Evolutionary conservation across 208 protist genomes (phyloP).

Genomic region (Leishmania gerbilli): DNA sequence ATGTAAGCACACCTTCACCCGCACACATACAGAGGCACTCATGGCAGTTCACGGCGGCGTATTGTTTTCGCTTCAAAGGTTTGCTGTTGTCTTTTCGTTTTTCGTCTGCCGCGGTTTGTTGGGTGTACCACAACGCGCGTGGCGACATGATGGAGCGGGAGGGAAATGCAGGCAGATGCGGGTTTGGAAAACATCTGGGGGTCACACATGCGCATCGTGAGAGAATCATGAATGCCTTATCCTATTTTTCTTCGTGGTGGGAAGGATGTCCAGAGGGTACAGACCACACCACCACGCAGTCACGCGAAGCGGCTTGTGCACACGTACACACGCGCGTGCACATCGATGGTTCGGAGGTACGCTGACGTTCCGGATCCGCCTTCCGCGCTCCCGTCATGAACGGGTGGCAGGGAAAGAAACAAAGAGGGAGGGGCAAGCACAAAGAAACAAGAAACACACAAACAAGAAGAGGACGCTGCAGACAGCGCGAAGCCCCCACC

Average conservation of each 20-base stretch:
- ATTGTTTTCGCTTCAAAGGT: not conserved
- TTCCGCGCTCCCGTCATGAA: not conserved
- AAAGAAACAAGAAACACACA: too few species aligned
- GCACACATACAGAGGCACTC: not conserved
- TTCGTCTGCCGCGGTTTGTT: not conserved
- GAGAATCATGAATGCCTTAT: not conserved
- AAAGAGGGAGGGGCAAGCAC: not conserved
- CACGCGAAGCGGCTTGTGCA: not conserved
- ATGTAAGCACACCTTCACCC: not conserved
- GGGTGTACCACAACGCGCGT: too few species aligned
- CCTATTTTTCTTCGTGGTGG: too few species aligned
- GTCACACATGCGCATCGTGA: not conserved
- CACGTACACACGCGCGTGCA: not conserved
- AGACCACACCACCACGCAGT: not conserved
- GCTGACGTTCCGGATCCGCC: not conserved
- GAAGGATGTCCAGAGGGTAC: not conserved
- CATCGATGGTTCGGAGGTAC: not conserved
- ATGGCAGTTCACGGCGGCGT: too few species aligned
- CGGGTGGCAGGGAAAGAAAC: not conserved
- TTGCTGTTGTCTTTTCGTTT: not conserved
- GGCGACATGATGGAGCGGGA: too few species aligned
- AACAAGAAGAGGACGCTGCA: too few species aligned
- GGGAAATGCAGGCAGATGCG: too few species aligned
- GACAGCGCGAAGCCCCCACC: too few species aligned
- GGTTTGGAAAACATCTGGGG: too few species aligned